Percentiles rank a stretch among this genome's conserved stretches.
phyloP scores from a whole-genome alignment of 2,329 filamentous ascomycete species.

The Westerdykella aurantiaca region DNA sequence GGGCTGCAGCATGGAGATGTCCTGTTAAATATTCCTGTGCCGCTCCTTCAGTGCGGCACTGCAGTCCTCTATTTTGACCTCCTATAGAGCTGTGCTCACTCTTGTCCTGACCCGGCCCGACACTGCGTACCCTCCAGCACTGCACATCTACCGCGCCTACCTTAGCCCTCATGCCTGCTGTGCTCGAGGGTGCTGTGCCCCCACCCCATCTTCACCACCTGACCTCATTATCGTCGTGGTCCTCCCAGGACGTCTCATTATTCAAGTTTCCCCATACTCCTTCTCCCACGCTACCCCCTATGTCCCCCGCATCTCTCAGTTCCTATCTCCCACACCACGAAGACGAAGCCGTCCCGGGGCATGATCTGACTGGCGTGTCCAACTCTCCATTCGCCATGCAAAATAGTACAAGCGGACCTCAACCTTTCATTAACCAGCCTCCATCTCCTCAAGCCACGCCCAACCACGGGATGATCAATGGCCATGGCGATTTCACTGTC shows the following conservation, averaged over 20 bases:
- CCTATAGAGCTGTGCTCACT: constrained; percentile 1
- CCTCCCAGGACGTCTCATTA: constrained; percentile 20
- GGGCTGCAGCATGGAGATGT: constrained; percentile 11
- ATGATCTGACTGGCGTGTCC: constrained; percentile 18
- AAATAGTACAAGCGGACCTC: no score
- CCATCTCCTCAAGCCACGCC: no score
- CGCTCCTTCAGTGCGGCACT: constrained; percentile 6
- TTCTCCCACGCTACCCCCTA: constrained; percentile 24
- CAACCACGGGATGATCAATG: no score
- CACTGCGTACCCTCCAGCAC: constrained; percentile 7
- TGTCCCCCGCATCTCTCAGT: constrained; percentile 29
- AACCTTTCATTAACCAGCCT: no score
- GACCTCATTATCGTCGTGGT: constrained; percentile 24
- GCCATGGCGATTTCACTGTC: no score
- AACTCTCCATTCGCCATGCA: constrained; percentile 4
- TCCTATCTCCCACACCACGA: constrained; percentile 25
- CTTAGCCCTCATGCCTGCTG: constrained; percentile 27
- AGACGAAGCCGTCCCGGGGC: constrained; percentile 23
- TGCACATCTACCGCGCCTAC: constrained; percentile 13
- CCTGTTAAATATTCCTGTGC: constrained; percentile 17
- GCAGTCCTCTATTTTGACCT: not conserved
- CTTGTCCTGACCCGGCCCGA: not conserved
- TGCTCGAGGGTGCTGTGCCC: constrained; percentile 32
- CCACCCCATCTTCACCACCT: constrained; percentile 27
- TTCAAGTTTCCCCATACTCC: constrained; percentile 20